These are phyloP conservation scores for Colletotrichum magnum DNA, from an alignment of 2,329 filamentous ascomycete genomes.

Conservation along the genomic window DNA sequence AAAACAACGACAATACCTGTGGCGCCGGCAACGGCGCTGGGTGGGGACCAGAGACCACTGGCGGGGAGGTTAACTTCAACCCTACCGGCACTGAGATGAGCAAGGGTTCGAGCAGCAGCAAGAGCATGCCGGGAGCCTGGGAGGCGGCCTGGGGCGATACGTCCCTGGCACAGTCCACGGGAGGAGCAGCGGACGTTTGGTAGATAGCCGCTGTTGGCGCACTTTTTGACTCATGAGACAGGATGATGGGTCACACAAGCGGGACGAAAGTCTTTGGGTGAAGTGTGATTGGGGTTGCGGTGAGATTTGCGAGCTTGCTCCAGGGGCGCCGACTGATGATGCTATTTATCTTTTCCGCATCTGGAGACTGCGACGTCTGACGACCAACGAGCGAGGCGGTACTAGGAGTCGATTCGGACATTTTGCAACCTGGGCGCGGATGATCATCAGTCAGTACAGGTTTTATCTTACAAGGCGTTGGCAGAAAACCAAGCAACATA, in stretches of 20 bases:
- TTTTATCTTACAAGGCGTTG: too few species aligned
- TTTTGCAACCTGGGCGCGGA: background rate
- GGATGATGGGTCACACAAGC: too few species aligned
- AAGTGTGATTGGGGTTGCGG: too few species aligned
- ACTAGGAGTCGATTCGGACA: background rate
- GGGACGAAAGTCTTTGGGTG: too few species aligned
- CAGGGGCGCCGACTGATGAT: too few species aligned
- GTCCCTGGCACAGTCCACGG: conserved; percentile 33
- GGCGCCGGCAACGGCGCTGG: conserved; percentile 26
- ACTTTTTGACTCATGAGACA: too few species aligned
- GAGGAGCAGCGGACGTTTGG: conserved; percentile 29
- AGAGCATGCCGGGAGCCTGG: conserved; percentile 42
- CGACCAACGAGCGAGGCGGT: background rate
- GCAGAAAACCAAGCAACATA: background rate
- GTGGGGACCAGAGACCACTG: conserved; percentile 28
- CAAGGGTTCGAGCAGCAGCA: conserved; percentile 35
- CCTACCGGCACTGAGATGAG: conserved; percentile 29
- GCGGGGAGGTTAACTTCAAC: conserved; percentile 24
- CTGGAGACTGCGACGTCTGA: background rate
- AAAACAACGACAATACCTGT: conserved; percentile 3
- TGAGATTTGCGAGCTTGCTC: too few species aligned
- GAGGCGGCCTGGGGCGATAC: conserved; percentile 34
- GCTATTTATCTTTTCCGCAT: background rate
- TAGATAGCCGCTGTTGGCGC: background rate
- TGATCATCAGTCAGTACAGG: background rate